These are phyloP conservation scores for Dalbergia cultrata DNA, from an alignment of 306 rosid species.

Conservation along the genomic window DNA sequence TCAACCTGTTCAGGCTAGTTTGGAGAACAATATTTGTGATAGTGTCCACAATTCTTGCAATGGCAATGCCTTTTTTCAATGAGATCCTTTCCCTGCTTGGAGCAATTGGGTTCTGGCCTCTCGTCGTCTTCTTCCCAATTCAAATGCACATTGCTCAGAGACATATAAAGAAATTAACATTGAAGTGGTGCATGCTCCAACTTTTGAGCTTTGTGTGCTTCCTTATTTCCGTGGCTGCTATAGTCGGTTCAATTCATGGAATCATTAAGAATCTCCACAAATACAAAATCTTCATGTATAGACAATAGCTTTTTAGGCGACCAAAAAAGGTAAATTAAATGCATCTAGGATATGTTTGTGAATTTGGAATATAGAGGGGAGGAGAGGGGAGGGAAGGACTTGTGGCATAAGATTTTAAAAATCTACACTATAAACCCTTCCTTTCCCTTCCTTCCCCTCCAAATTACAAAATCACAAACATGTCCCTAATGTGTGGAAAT, in stretches of 20 bases:
- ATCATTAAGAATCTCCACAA: slow-evolving; percentile 50
- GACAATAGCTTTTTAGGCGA: slow-evolving; percentile 29
- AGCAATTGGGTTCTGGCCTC: slow-evolving; percentile 71
- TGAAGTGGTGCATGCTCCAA: slow-evolving; percentile 65
- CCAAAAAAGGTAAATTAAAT: background rate
- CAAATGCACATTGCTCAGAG: slow-evolving; percentile 74
- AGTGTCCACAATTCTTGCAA: slow-evolving; percentile 52
- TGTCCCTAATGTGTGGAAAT: no score
- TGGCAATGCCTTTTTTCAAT: slow-evolving; percentile 73
- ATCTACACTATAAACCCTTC: no score
- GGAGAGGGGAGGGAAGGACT: no score
- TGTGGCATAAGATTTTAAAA: no score
- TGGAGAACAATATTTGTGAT: slow-evolving; percentile 74
- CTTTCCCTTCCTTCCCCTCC: no score
- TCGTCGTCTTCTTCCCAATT: slow-evolving; percentile 69
- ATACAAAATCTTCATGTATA: slow-evolving; percentile 56
- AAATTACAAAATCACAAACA: no score
- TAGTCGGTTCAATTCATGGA: slow-evolving; percentile 60
- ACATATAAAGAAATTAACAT: slow-evolving; percentile 47
- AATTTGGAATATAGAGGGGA: no score
- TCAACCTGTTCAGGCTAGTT: slow-evolving; percentile 64
- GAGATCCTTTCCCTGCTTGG: slow-evolving; percentile 73
- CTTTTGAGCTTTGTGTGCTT: slow-evolving; percentile 56
- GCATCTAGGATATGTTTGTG: no score
- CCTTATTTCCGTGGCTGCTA: slow-evolving; percentile 60